phyloP scores from a whole-genome alignment of 768 basidiomycete species.

The Lactifluus subvellereus region DNA sequence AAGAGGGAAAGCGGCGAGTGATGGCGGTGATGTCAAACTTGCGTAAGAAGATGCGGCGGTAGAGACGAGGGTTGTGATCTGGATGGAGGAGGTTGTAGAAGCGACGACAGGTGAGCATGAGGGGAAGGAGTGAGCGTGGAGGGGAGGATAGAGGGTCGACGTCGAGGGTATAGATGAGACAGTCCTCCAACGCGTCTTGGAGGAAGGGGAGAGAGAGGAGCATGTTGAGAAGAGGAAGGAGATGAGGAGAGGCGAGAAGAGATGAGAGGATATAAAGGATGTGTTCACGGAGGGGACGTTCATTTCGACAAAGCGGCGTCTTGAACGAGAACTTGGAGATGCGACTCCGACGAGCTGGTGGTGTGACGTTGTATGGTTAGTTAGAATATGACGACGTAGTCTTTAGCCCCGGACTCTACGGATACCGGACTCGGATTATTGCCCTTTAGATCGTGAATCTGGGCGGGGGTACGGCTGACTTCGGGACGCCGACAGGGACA shows the following conservation, averaged over 20 bases:
- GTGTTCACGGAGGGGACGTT: conserved; percentile 8
- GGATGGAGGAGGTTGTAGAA: conserved; percentile 48
- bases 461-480: conserved; percentile 2
- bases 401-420: conserved; percentile 16
- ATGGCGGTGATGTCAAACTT: conserved; percentile 61
- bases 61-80: conserved; percentile 54
- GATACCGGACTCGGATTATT: conserved; percentile 11
- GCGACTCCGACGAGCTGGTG: conserved; percentile 23
- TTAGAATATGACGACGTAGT: conserved; percentile 21
- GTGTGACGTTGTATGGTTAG: conserved; percentile 20
- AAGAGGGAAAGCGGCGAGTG: conserved; percentile 42
- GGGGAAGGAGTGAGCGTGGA: conserved; percentile 48
- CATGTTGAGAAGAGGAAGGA: conserved; percentile 2
- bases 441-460: conserved; percentile 10
- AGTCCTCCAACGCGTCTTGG: conserved; percentile 70
- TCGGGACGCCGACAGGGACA: conserved; percentile 16
- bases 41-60: conserved; percentile 57
- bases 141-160: conserved; percentile 43
- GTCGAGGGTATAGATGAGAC: conserved; percentile 56
- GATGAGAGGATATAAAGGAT: conserved; percentile 19
- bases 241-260: conserved; percentile 1
- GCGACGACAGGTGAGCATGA: conserved; percentile 47
- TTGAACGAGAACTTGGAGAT: conserved; percentile 18
- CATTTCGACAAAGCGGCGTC: conserved; percentile 23
- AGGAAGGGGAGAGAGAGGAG: conserved; percentile 19